These are phyloP conservation scores for Fusarium sp. DNA, from an alignment of 2,329 filamentous ascomycete species.

Conservation along the genomic window DNA sequence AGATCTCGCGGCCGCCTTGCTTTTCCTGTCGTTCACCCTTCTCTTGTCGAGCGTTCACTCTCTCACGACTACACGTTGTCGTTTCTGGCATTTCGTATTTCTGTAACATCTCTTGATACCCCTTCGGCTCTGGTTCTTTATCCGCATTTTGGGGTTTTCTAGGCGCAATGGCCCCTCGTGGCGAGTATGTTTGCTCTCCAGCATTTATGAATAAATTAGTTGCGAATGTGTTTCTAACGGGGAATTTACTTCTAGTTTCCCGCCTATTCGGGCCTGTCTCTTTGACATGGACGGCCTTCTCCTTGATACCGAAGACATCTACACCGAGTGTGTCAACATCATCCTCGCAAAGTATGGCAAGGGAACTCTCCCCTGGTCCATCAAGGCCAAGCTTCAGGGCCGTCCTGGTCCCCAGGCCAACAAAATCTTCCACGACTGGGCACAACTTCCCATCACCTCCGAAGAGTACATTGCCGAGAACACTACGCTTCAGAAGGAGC, in stretches of 20 bases:
- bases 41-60: constrained; percentile 3
- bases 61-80: background rate
- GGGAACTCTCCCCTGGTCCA: constrained; percentile 85
- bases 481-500: constrained; percentile 72
- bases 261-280: constrained; percentile 87
- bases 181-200: constrained; percentile 56
- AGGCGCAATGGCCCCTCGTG: constrained; percentile 58
- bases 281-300: constrained; percentile 99
- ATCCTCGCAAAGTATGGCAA: constrained; percentile 82
- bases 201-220: background rate
- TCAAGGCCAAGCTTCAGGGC: constrained; percentile 87
- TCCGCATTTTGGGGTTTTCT: background rate
- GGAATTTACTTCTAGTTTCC: constrained; percentile 68
- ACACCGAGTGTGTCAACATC: constrained; percentile 85
- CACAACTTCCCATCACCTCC: constrained; percentile 80
- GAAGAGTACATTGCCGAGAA: constrained; percentile 75
- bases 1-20: constrained; percentile 26
- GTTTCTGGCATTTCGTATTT: background rate
- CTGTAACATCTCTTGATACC: constrained; percentile 11
- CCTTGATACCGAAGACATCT: constrained; percentile 91
- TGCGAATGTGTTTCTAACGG: constrained; percentile 20
- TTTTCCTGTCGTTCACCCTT: background rate
- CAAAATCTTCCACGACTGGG: constrained; percentile 79
- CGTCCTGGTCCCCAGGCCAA: constrained; percentile 67
- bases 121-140: background rate